Evolutionary conservation across 2,329 filamentous ascomycete genomes (phyloP), one percentile per base, ranked within the genome.

Genomic region (Davidsoniella australis): DNA sequence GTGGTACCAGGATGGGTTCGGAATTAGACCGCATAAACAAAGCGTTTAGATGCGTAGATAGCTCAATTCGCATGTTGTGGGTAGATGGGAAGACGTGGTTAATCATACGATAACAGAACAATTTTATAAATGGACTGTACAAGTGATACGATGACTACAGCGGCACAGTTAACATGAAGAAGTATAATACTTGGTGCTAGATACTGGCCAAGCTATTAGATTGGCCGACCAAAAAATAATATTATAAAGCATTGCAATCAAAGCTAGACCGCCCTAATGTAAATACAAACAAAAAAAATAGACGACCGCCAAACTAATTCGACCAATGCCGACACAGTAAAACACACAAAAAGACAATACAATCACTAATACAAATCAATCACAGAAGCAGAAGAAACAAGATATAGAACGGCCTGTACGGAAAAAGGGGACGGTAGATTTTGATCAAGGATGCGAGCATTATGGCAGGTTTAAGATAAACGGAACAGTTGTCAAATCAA

Each of bases 1-100:
- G 73, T 75, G 41, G 79, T 88, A 37, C 80, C 83, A 0, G 85
- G 84, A 0, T 91, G 83, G 85, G 83, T 87, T 7, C 74, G 45
- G 14, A 50, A 24, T 17, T 53, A 47, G 33, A 20, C 20, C 14
- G 4, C 8, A 12, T 33, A 33, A 5, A 8, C 8, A 33, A 33
- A 33, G 8, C 4, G 26, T 33, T 12, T 33, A 12, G 26, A 33
- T 4, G 4, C 8, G 26, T 33, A 33, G 3, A 33, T 33, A 3
- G 4, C 8, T 17, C 6, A 42, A 24, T 24, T 7, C 40, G 24
- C 17, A 2, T 17, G 17, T 17, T 17, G 17, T 17, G n/a, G 9
- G 40, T 20, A 23, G 18, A 17, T 17, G 20, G 18, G n/a, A 42
- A 20, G 17, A 42, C 24, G 17, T 24, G 18, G 40, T 20, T 23